Evolutionary conservation across 139 green algal species (phyloP).

Genomic region (Haematococcus lacustris): DNA sequence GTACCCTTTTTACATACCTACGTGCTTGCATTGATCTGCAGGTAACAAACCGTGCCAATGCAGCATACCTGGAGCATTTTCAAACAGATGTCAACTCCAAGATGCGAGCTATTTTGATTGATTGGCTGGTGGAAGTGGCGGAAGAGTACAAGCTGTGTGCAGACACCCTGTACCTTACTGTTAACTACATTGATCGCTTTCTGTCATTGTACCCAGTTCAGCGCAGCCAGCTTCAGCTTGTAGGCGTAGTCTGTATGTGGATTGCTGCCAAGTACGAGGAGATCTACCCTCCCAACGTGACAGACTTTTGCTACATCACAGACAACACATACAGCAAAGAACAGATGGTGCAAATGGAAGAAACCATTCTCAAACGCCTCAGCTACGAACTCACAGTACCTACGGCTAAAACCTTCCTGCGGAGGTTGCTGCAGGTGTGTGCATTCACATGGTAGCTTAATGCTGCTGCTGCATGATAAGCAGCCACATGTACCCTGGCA

Average conservation of each 20-base stretch:
- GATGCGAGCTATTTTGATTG: slow-evolving; percentile 94
- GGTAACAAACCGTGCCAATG: too few species aligned
- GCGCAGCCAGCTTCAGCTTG: slow-evolving; percentile 49
- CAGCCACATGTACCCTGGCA: too few species aligned
- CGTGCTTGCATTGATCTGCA: too few species aligned
- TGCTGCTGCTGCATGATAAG: too few species aligned
- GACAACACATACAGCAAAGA: slow-evolving; percentile 91
- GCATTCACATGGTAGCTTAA: too few species aligned
- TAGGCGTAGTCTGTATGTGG: slow-evolving; percentile 90
- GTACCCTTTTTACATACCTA: too few species aligned
- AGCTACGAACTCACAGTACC: slow-evolving; percentile 84
- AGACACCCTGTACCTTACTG: slow-evolving; percentile 87
- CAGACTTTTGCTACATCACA: slow-evolving; percentile 95
- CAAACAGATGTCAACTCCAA: slow-evolving; percentile 83
- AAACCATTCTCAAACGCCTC: slow-evolving; percentile 68
- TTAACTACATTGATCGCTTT: slow-evolving; percentile 88
- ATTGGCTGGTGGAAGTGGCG: slow-evolving; percentile 95
- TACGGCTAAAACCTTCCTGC: slow-evolving; percentile 87
- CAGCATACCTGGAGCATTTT: slow-evolving; percentile 63
- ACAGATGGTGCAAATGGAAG: slow-evolving; percentile 82
- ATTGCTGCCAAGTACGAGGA: slow-evolving; percentile 96
- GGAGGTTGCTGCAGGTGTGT: slow-evolving; percentile 41
- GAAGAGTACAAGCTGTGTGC: slow-evolving; percentile 89
- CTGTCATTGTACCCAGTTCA: slow-evolving; percentile 50
- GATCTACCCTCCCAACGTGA: slow-evolving; percentile 89